Base-by-base conservation (phyloP, 1,139 yeast genomes). In the Ogataea hybrid region DNA sequence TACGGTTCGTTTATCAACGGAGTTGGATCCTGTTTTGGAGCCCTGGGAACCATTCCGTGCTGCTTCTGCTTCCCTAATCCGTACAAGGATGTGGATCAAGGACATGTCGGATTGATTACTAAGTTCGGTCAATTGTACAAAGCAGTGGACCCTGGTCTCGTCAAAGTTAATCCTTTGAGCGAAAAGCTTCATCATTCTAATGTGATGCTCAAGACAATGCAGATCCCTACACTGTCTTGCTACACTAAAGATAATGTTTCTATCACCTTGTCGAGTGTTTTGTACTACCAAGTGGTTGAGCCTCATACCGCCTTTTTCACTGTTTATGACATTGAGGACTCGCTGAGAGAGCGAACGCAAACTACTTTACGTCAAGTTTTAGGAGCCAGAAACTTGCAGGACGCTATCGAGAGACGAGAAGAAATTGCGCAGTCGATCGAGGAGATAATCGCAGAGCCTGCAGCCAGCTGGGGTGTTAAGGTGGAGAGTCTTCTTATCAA, bases 341-440 rank as follows among this genome's bases (percentile, higher is more conserved):
- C 89, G n/a, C 71, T 83, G 44, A 64, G 71, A 46, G 89, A 82
- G 61, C 71, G 89, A 61, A 81, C 89, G 4, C 87, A 81, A 62
- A 83, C 88, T 34, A 83, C 90, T 3, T 67, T 83, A 54, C 73
- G 90, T 60, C 87, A 82, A 54, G 89, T 83, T 10, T 75, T 81
- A 47, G 90, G 90, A 52, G 72, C 83, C 29, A 67, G 87, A 42
- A 69, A 70, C 15, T 68, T 83, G 54, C 90, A 83, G 63, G 89
- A 83, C 55, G 84, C 82, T 35, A 83, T 83, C 54, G 89, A 83
- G 58, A 79, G 83, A 59, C 68, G 90, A 51, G 89, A 82, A 54
- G 86, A 82, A 61, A 75, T 83, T 51, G 89, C 89, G 22, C 77
- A 70, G 36, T 68, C 82, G 17, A 83, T 83, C 52, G 83, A 76